phyloP scores from a whole-genome alignment of 2,329 filamentous ascomycete genomes.

The Fusarium palustre region DNA sequence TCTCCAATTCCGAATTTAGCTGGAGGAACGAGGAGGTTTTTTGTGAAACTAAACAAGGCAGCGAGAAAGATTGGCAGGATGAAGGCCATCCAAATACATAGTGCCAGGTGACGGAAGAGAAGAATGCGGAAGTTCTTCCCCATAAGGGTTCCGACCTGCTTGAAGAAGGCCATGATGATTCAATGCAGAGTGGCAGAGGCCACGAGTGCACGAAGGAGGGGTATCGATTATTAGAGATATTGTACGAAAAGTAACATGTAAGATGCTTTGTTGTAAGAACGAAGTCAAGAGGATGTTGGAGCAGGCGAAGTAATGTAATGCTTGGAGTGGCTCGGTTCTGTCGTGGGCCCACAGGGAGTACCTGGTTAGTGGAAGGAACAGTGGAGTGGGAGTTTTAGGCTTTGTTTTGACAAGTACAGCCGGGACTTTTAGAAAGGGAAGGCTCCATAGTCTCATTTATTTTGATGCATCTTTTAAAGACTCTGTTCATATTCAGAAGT shows the following conservation, averaged over 20 bases:
- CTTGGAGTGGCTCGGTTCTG: neutral
- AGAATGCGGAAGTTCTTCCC: slow-evolving; percentile 72
- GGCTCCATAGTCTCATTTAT: neutral
- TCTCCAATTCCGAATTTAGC: slow-evolving; percentile 79
- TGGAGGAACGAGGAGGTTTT: slow-evolving; percentile 85
- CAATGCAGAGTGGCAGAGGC: slow-evolving; percentile 8
- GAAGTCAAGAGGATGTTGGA: slow-evolving; percentile 1
- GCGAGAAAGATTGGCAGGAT: slow-evolving; percentile 69
- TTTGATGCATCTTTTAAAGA: neutral
- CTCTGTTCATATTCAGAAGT: neutral
- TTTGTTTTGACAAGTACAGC: neutral
- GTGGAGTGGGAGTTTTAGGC: neutral
- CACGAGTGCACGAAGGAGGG: slow-evolving; percentile 10
- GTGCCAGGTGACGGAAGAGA: slow-evolving; percentile 63
- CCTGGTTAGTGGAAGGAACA: slow-evolving; percentile 4
- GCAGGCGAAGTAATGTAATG: neutral
- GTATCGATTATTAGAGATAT: neutral
- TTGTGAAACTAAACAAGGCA: slow-evolving; percentile 75
- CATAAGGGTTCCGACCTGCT: slow-evolving; percentile 71
- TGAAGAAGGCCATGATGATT: slow-evolving; percentile 62
- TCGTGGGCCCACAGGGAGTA: neutral
- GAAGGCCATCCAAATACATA: slow-evolving; percentile 68
- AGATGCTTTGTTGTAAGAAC: neutral
- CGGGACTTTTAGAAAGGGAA: neutral
- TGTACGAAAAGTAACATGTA: slow-evolving; percentile 1